Evolutionary conservation across 2,329 filamentous ascomycete species (phyloP), one percentile per base, ranked within the genome.

Genomic region (Ophiostoma populinum): DNA sequence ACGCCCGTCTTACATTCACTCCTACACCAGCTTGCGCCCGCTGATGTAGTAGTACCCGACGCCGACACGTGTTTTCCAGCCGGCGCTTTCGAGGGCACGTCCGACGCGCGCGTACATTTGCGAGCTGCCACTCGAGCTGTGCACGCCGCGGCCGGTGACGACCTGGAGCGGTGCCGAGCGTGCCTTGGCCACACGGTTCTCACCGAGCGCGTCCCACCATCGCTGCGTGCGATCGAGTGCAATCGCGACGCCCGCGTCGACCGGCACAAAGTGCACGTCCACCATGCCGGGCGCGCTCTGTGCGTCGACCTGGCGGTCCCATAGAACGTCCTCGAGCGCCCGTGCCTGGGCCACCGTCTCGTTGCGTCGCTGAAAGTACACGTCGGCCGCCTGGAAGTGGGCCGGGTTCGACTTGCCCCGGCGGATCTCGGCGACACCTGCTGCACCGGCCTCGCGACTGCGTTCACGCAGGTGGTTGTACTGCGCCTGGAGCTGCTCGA

Each of bases 181-280:
- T 15, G 63, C 58, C 41, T 52, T 55, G 7, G 8, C 51, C 30
- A 65, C 63, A 42, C 68, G 68, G 32, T 63, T 61, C 48, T 86
- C 78, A 1, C 80, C 80, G 7, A 83, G 56, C 0, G 56, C 55
- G 13, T 70, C 58, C 86, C 85, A 94, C 87, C 87, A 95, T 8
- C 51, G 51, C 43, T 67, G 62, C 0, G 80, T 76, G 24, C 65
- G 66, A 31, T 74, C 64, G 20, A 68, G 65, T 2, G 80, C 75
- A 43, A 94, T 93, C 3, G 80, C 65, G 20, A 85, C 73, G 2
- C 80, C 87, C 51, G 92, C 80, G 32, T 73, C 62, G 2, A 94
- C 85, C 29, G 66, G 74, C 5, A 93, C 72, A 6, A 83, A 82
- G 51, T 95, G 87, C 18, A 95, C 59, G 52, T 95, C 87, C 7